Percentiles rank a stretch among this genome's conserved stretches.
These are phyloP conservation scores for Thermochaetoides dissita DNA, from an alignment of 2,329 filamentous ascomycete species.

Conservation along the genomic window DNA sequence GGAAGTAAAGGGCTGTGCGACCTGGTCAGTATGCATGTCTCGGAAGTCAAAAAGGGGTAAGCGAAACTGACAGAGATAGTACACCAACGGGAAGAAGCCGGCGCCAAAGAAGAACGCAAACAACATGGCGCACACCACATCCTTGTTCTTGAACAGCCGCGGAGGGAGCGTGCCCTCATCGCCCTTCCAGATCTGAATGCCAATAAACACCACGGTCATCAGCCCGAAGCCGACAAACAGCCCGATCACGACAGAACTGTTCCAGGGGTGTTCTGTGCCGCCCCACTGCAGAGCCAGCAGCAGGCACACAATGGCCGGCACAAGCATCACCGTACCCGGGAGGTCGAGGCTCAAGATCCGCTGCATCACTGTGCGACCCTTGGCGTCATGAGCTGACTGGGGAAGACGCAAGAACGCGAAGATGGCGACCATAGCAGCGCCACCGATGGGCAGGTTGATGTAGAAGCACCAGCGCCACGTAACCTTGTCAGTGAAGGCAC, in stretches of 20 bases:
- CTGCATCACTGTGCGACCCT: constrained; percentile 19
- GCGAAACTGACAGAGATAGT: constrained; percentile 32
- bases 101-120: constrained; percentile 37
- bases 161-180: constrained; percentile 37
- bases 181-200: constrained; percentile 29
- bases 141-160: constrained; percentile 32
- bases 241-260: constrained; percentile 32
- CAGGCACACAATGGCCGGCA: constrained; percentile 37
- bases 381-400: constrained; percentile 5
- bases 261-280: constrained; percentile 38
- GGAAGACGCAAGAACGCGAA: constrained; percentile 15
- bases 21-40: not conserved
- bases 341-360: constrained; percentile 35
- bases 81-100: constrained; percentile 38
- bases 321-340: constrained; percentile 33
- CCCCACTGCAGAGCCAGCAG: constrained; percentile 45
- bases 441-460: constrained; percentile 23
- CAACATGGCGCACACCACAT: constrained; percentile 23
- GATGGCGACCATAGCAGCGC: constrained; percentile 15
- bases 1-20: constrained; percentile 34
- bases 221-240: constrained; percentile 35
- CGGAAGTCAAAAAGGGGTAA: not conserved
- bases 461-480: constrained; percentile 42
- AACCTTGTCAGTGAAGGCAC: constrained; percentile 33
- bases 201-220: constrained; percentile 33